A percentile compares a stretch with the other conserved stretches of the same genome.
phyloP scores from a whole-genome alignment of 805 yeast species.

The Starmerella roubikii region DNA sequence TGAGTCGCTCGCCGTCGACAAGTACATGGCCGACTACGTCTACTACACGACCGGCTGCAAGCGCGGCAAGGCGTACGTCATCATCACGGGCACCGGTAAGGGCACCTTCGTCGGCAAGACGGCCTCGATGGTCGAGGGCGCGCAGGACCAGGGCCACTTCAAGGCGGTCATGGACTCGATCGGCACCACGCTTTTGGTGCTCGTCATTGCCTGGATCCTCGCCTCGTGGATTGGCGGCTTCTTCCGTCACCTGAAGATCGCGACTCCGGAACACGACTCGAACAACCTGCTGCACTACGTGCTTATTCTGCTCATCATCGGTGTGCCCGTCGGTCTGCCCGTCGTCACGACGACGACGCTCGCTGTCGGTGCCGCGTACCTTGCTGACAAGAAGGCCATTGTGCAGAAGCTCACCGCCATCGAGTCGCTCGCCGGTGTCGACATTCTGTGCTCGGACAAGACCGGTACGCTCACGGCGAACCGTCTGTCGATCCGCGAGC shows the following conservation, averaged over 20 bases:
- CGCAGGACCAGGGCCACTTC: conserved; percentile 94
- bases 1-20: conserved; percentile 93
- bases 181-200: conserved; percentile 79
- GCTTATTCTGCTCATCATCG: conserved; percentile 86
- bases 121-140: conserved; percentile 92
- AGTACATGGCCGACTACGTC: conserved; percentile 75
- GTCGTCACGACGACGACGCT: conserved; percentile 96
- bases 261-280: conserved; percentile 35
- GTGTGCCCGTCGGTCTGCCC: conserved; percentile 98
- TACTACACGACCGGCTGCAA: conserved; percentile 92
- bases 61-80: conserved; percentile 90
- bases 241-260: conserved; percentile 86
- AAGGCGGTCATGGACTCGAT: conserved; percentile 95
- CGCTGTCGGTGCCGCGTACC: conserved; percentile 99
- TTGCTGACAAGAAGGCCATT: conserved; percentile 92
- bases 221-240: conserved; percentile 88
- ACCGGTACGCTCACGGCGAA: conserved; percentile 96
- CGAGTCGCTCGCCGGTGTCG: conserved; percentile 95
- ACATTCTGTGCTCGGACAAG: conserved; percentile 91
- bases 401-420: conserved; percentile 93
- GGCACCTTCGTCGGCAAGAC: conserved; percentile 94
- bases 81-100: conserved; percentile 91
- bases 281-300: conserved; percentile 69
- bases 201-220: conserved; percentile 73
- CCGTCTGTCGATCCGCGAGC: conserved; percentile 90